These are phyloP conservation scores for Teratosphaeria pseudoeucalypti DNA, from an alignment of 2,329 filamentous ascomycete species.

Conservation along the genomic window DNA sequence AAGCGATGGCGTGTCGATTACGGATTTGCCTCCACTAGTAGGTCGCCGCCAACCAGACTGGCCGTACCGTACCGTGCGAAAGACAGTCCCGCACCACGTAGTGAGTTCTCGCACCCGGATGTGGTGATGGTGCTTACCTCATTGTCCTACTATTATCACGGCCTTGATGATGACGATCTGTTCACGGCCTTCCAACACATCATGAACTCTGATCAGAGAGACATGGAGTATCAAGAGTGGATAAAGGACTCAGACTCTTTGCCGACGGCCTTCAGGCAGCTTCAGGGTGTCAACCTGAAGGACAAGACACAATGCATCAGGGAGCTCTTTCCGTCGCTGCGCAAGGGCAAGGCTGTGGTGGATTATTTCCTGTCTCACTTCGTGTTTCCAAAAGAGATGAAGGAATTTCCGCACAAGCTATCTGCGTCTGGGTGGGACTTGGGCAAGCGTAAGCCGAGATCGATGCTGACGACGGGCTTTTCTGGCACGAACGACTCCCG, in stretches of 20 bases:
- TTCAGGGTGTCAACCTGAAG: conserved; percentile 18
- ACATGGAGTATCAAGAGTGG: conserved; percentile 19
- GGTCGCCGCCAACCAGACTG: conserved; percentile 40
- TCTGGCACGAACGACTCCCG: conserved; percentile 61
- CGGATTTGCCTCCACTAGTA: conserved; percentile 29
- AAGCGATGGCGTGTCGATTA: conserved; percentile 60
- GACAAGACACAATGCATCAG: conserved; percentile 13
- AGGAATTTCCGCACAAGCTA: conserved; percentile 53
- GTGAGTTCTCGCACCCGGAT: conserved; percentile 60
- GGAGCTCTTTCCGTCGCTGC: conserved; percentile 31
- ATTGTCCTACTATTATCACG: conserved; percentile 57
- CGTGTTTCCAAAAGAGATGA: conserved; percentile 56
- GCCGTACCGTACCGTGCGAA: conserved; percentile 61
- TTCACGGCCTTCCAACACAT: conserved; percentile 24
- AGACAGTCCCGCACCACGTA: conserved; percentile 49
- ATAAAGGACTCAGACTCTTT: conserved; percentile 8
- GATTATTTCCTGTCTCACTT: conserved; percentile 59
- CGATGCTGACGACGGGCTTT: conserved; percentile 52
- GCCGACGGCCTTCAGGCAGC: conserved; percentile 8
- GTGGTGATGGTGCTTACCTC: conserved; percentile 56
- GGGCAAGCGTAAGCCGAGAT: conserved; percentile 41
- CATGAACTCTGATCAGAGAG: conserved; percentile 13
- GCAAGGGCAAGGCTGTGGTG: conserved; percentile 43
- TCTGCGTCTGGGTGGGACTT: conserved; percentile 61
- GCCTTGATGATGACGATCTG: conserved; percentile 39